A percentile compares a stretch with the other conserved stretches of the same genome.
Evolutionary conservation across 2,329 filamentous ascomycete species (phyloP).

Genomic region (Clonostachys chloroleuca): DNA sequence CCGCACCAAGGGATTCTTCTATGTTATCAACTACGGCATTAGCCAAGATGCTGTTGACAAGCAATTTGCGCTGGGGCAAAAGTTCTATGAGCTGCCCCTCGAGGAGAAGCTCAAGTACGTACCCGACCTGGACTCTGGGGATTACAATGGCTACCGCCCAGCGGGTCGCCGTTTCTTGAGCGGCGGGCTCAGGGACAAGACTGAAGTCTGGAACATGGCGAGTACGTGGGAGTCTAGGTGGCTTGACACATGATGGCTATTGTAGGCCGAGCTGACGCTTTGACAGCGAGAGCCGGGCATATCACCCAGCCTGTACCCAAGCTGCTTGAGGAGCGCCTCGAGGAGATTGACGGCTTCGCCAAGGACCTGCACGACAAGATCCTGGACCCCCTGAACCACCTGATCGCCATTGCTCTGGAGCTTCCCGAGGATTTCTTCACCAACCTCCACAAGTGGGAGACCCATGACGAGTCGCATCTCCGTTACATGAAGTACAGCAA

Average conservation of each 20-base stretch:
- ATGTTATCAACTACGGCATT: conserved; percentile 58
- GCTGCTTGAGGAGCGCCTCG: conserved; percentile 40
- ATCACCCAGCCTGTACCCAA: conserved; percentile 27
- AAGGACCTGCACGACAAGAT: conserved; percentile 48
- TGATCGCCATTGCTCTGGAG: conserved; percentile 58
- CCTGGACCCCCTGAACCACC: conserved; percentile 49
- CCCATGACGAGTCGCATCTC: conserved; percentile 56
- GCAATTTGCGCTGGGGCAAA: conserved; percentile 55
- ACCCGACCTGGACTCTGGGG: conserved; percentile 39
- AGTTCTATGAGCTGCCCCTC: conserved; percentile 46
- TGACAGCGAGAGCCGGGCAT: conserved; percentile 17
- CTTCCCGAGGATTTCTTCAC: conserved; percentile 53
- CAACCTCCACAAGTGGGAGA: conserved; percentile 49
- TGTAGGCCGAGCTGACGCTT: not conserved
- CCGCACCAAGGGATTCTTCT: conserved; percentile 44
- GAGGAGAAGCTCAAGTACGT: conserved; percentile 56
- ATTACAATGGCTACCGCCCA: conserved; percentile 53
- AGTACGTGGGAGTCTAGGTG: conserved; percentile 12
- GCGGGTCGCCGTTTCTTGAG: conserved; percentile 28
- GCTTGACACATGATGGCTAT: not conserved
- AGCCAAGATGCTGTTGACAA: conserved; percentile 51
- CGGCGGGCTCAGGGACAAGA: conserved; percentile 32
- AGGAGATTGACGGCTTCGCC: conserved; percentile 52
- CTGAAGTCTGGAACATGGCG: conserved; percentile 30
- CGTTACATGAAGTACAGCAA: conserved; percentile 57